Conservation (phyloP, 345 rosid genomes). For the Gossypium mustelinum region DNA sequence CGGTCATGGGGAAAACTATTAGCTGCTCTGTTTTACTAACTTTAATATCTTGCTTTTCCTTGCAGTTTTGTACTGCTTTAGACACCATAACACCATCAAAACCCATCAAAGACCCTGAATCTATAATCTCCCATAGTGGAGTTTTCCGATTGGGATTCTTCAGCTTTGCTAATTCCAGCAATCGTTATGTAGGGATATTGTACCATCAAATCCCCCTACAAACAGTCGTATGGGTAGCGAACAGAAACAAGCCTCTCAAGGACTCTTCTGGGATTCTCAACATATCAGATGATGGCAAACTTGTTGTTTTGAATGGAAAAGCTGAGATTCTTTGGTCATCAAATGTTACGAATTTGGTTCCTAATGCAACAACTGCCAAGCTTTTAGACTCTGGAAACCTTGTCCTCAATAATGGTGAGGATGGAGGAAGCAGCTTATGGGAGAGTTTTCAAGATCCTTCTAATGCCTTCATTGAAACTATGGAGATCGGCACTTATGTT, state of each 20-base stretch:
- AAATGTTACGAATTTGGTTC: not conserved
- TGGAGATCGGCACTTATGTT: constrained; percentile 18
- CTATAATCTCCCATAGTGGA: constrained; percentile 26
- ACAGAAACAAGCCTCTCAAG: not conserved
- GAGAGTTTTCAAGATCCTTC: constrained; percentile 53
- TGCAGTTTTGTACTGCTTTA: constrained; percentile 16
- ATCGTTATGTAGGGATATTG: constrained; percentile 7
- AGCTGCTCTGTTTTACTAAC: not conserved
- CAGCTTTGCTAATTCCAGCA: not conserved
- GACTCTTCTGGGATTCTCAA: not conserved
- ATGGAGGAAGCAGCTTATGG: constrained; percentile 35
- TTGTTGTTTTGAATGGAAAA: not conserved
- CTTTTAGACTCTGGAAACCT: constrained; percentile 54
- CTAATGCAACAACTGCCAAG: constrained; percentile 17
- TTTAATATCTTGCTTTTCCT: constrained; percentile 10
- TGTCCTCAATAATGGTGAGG: constrained; percentile 24
- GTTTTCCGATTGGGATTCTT: constrained; percentile 53
- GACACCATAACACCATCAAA: constrained; percentile 32
- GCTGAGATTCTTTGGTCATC: constrained; percentile 17
- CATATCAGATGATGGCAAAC: not conserved
- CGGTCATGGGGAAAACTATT: not conserved
- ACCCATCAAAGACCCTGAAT: constrained; percentile 34
- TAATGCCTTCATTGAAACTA: constrained; percentile 12
- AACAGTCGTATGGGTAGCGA: not conserved
- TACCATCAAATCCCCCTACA: not conserved